A percentile compares a stretch with the other conserved stretches of the same genome.
Conservation (phyloP, 169 alveolate species). For the Blepharisma undulans region DNA sequence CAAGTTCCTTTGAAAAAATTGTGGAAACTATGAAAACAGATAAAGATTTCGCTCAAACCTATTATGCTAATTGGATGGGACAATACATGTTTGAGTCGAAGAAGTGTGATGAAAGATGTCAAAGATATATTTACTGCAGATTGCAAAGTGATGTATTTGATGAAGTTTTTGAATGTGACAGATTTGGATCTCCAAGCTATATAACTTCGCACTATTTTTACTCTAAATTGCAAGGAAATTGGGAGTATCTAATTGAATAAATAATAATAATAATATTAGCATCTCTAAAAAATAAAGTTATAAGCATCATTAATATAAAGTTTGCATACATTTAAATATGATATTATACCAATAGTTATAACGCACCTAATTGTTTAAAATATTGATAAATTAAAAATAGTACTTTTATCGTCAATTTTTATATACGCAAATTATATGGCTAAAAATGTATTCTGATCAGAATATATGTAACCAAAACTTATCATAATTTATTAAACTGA, state of each 20-base stretch:
- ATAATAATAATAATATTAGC: neutral
- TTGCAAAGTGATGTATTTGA: neutral
- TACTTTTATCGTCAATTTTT: too few relatives aligned
- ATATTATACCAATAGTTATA: neutral
- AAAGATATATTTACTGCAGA: neutral
- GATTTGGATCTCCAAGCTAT: neutral
- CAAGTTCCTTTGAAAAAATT: conserved; percentile 1
- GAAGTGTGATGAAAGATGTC: neutral
- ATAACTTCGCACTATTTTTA: neutral
- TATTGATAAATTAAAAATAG: too few relatives aligned
- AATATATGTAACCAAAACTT: too few relatives aligned
- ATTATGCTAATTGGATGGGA: conserved; percentile 2
- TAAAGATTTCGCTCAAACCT: neutral
- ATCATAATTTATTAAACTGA: neutral
- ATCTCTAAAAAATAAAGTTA: too few relatives aligned
- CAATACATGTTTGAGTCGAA: neutral
- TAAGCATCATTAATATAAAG: too few relatives aligned
- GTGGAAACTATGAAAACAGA: neutral
- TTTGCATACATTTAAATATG: neutral
- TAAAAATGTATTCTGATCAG: neutral
- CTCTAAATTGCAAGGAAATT: neutral
- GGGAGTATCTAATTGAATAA: neutral
- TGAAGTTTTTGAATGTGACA: neutral
- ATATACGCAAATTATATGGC: neutral
- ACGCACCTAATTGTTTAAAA: too few relatives aligned